Evolutionary conservation across 192 early-diverging fungal species (phyloP).

Genomic region (Coemansia sp.): DNA sequence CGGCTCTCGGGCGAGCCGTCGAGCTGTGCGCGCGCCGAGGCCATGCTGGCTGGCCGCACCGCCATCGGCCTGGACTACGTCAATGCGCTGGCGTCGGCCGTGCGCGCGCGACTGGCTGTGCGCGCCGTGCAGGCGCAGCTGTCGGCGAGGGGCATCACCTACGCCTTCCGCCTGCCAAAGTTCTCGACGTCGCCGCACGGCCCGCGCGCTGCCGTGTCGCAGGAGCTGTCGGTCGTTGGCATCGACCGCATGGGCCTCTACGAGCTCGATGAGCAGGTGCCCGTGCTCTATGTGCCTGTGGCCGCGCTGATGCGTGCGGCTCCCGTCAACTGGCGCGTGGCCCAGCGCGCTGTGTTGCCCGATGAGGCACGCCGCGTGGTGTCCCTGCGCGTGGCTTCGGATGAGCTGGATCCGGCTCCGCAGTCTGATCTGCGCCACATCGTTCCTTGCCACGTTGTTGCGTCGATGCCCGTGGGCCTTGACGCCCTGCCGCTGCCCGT

Average conservation of each 20-base stretch:
- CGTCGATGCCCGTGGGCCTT: constrained; percentile 41
- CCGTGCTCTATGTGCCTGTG: constrained; percentile 42
- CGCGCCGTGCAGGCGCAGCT: constrained; percentile 49
- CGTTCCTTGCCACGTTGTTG: constrained; percentile 49
- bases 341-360: constrained; percentile 33
- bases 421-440: constrained; percentile 28
- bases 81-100: constrained; percentile 43
- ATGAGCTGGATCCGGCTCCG: constrained; percentile 31
- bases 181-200: constrained; percentile 53
- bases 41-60: constrained; percentile 47
- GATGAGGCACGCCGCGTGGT: constrained; percentile 51
- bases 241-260: constrained; percentile 47
- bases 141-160: constrained; percentile 40
- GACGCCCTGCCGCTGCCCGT: constrained; percentile 36
- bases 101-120: constrained; percentile 46
- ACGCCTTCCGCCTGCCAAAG: constrained; percentile 48
- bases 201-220: constrained; percentile 43
- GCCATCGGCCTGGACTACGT: constrained; percentile 50
- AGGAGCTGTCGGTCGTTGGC: constrained; percentile 51
- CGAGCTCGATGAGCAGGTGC: constrained; percentile 54
- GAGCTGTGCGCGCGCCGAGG: constrained; percentile 14
- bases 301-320: constrained; percentile 48
- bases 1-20: constrained; percentile 15
- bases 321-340: constrained; percentile 51
- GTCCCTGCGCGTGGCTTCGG: constrained; percentile 47